Conservation (phyloP, 2,329 filamentous ascomycete species). For the Sporothrix phasma region DNA sequence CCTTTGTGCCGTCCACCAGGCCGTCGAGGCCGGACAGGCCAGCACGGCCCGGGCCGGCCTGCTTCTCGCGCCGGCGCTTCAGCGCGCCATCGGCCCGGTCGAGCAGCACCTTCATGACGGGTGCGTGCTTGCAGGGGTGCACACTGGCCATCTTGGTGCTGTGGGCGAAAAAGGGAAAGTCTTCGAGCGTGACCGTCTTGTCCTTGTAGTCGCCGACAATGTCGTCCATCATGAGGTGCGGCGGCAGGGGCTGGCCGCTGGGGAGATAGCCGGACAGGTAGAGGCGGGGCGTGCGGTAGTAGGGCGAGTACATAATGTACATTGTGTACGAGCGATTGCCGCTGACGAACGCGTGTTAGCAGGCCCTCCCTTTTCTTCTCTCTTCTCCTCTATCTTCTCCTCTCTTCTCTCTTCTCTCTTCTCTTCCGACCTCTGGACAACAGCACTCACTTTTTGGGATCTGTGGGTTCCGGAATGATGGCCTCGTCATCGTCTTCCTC, state of each 20-base stretch:
- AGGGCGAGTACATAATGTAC: conserved; percentile 96
- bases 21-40: conserved; percentile 27
- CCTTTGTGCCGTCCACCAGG: conserved; percentile 13
- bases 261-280: conserved; percentile 87
- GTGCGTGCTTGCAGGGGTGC: conserved; percentile 93
- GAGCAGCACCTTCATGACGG: conserved; percentile 94
- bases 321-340: conserved; percentile 89
- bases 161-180: conserved; percentile 89
- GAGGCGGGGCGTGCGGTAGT: conserved; percentile 90
- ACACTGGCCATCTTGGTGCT: conserved; percentile 93
- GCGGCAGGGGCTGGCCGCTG: conserved; percentile 47
- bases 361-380: too few species aligned
- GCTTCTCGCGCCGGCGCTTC: conserved; percentile 76
- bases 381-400: too few species aligned
- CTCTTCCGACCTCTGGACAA: too few species aligned
- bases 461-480: conserved; percentile 70
- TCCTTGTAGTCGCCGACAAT: conserved; percentile 34
- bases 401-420: too few species aligned
- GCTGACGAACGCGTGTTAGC: conserved; percentile 34
- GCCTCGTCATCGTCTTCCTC: conserved; percentile 96
- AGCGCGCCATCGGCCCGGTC: conserved; percentile 90
- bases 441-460: conserved; percentile 36
- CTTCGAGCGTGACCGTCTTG: conserved; percentile 95
- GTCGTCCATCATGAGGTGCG: conserved; percentile 31
- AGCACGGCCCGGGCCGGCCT: conserved; percentile 48